These are phyloP conservation scores for Cichorium intybus DNA, from an alignment of 140 eudicot genomes.

Conservation along the genomic window DNA sequence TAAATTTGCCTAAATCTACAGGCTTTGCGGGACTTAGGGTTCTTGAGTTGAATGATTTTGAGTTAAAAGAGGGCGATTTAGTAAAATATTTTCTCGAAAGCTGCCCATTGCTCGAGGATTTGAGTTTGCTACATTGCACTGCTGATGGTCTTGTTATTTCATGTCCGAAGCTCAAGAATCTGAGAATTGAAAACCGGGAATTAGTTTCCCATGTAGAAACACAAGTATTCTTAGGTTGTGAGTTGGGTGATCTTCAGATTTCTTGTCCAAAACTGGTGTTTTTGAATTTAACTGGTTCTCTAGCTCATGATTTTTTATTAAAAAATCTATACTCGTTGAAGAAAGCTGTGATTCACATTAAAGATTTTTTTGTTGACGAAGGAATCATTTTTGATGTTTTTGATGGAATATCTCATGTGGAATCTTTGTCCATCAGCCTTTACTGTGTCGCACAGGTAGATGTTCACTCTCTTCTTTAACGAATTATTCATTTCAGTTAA, in stretches of 20 bases:
- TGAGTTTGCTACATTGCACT: background rate
- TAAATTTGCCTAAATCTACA: background rate
- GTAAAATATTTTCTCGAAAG: background rate
- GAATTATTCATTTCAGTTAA: too few species aligned
- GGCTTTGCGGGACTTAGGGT: slow-evolving; percentile 6
- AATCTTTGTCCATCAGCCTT: too few species aligned
- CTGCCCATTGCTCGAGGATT: background rate
- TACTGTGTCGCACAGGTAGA: too few species aligned
- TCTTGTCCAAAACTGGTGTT: background rate
- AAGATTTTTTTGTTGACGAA: too few species aligned
- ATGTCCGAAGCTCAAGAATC: background rate
- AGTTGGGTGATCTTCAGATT: background rate
- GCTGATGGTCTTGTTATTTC: background rate
- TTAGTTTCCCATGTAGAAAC: background rate
- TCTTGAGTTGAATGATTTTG: background rate
- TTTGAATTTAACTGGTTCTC: background rate
- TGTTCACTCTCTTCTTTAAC: too few species aligned
- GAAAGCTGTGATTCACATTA: background rate
- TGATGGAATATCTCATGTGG: too few species aligned
- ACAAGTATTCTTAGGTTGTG: too few species aligned
- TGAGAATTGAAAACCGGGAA: background rate
- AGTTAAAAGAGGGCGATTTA: background rate
- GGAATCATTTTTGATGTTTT: too few species aligned
- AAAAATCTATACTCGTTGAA: background rate
- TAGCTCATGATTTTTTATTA: background rate